Base-by-base conservation (phyloP, 2,329 filamentous ascomycete genomes). In the Karstenula rhodostoma region DNA sequence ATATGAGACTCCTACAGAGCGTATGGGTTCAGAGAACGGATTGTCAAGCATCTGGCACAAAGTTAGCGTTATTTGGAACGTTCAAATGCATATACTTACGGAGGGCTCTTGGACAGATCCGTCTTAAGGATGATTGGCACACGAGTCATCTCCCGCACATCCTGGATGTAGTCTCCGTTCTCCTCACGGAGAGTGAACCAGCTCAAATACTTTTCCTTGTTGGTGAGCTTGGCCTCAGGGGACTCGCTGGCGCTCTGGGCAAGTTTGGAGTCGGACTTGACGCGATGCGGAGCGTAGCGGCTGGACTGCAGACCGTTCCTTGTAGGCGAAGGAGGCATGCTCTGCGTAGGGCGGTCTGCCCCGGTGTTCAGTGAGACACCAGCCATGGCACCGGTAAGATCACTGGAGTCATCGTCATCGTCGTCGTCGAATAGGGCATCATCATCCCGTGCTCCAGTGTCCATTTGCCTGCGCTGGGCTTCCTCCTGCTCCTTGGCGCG, bases 101-200 rank as follows among this genome's bases (percentile, higher is more conserved):
- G 95, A 82, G 95, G 95, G 83, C 94, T 98, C 91, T 99, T 99
- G 82, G 86, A 92, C 73, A 99, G 87, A 82, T 99, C 95, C 67
- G 95, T 98, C 89, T 97, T 98, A 74, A 99, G 83, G 77, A 99
- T 96, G 68, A 99, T 91, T n/a, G 95, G 95, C 63, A 99, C 91
- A 69, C 94, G 87, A 46, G 93, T 94, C 94, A 99, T 97, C 84
- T 99, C 95, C 59, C 90, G 94, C 67, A 99, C 93, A 79, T 99
- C 95, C 81, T 99, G 95, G 74, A 99, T 97, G 83, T 96, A 96
- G 71, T 98, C 92, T 67, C 94, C 94, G 69, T 91, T 90, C 80
- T 96, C 92, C 79, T 99, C 94, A 55, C 95, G 87, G 69, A 99
- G 85, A 70, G 89, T 89, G 83, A 98, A 98, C 66, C 95, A 84